Conservation (phyloP, 495 filamentous ascomycete species). For the Aspergillus haitiensis region DNA sequence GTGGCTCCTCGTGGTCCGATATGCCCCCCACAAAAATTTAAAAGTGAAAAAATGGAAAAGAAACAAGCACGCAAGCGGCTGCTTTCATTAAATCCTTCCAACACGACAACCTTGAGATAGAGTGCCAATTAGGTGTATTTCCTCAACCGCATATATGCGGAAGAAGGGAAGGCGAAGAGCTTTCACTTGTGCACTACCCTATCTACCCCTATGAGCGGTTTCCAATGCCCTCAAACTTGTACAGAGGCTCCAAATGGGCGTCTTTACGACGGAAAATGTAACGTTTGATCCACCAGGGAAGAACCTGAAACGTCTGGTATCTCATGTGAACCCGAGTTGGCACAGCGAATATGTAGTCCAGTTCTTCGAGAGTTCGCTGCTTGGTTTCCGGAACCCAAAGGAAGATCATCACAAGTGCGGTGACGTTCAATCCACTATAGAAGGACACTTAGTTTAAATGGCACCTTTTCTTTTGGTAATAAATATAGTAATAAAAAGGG, state of each 20-base stretch:
- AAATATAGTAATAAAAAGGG: not conserved
- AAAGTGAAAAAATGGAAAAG: too few relatives aligned
- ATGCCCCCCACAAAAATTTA: too few relatives aligned
- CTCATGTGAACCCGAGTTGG: conserved; percentile 60
- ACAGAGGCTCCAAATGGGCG: conserved; percentile 60
- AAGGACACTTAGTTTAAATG: conserved; percentile 8
- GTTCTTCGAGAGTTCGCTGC: conserved; percentile 76
- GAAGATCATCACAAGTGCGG: conserved; percentile 69
- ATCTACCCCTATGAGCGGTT: not conserved
- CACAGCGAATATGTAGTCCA: conserved; percentile 82
- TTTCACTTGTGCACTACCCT: not conserved
- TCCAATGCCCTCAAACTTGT: conserved; percentile 53
- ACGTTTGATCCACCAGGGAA: conserved; percentile 71
- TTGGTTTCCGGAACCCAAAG: conserved; percentile 79
- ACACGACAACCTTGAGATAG: too few relatives aligned
- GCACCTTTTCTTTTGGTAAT: conserved; percentile 1
- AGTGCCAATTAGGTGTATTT: too few relatives aligned
- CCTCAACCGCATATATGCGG: too few relatives aligned
- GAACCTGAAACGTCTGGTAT: conserved; percentile 62
- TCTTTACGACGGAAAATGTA: conserved; percentile 60
- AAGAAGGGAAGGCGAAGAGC: not conserved
- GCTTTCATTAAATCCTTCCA: too few relatives aligned
- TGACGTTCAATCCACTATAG: conserved; percentile 62
- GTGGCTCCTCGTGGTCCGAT: too few relatives aligned
- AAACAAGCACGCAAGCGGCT: too few relatives aligned